These are phyloP conservation scores for Scheffersomyces titani DNA, from an alignment of 1,139 yeast species.

Conservation along the genomic window DNA sequence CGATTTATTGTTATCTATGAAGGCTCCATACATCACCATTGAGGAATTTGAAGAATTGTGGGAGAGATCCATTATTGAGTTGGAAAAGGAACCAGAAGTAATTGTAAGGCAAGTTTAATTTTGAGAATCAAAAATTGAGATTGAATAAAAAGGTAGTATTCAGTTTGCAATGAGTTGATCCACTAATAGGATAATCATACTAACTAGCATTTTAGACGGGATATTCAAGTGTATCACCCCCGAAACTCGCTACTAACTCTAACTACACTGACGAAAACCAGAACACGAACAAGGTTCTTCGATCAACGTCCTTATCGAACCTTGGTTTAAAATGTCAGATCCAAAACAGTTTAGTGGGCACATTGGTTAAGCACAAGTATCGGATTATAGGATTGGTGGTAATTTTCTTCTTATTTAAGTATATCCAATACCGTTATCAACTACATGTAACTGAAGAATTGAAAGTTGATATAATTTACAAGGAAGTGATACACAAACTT, in stretches of 20 bases:
- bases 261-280: constrained; percentile 32
- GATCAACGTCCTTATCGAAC: constrained; percentile 73
- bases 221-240: constrained; percentile 27
- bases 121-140: background rate
- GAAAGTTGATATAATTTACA: constrained; percentile 36
- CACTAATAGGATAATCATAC: constrained; percentile 11
- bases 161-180: background rate
- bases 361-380: constrained; percentile 45
- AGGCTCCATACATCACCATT: constrained; percentile 59
- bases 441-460: constrained; percentile 30
- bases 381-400: constrained; percentile 30
- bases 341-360: constrained; percentile 54
- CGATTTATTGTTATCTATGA: constrained; percentile 56
- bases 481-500: constrained; percentile 50
- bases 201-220: constrained; percentile 32
- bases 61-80: constrained; percentile 63
- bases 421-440: constrained; percentile 33
- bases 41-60: constrained; percentile 84
- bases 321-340: constrained; percentile 62
- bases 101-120: constrained; percentile 77
- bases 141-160: background rate
- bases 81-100: constrained; percentile 73
- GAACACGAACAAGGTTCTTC: constrained; percentile 52
- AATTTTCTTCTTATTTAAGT: constrained; percentile 19
- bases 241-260: constrained; percentile 22